These are phyloP conservation scores for Tolypocladium tropicale DNA, from an alignment of 2,329 filamentous ascomycete genomes.

Conservation along the genomic window DNA sequence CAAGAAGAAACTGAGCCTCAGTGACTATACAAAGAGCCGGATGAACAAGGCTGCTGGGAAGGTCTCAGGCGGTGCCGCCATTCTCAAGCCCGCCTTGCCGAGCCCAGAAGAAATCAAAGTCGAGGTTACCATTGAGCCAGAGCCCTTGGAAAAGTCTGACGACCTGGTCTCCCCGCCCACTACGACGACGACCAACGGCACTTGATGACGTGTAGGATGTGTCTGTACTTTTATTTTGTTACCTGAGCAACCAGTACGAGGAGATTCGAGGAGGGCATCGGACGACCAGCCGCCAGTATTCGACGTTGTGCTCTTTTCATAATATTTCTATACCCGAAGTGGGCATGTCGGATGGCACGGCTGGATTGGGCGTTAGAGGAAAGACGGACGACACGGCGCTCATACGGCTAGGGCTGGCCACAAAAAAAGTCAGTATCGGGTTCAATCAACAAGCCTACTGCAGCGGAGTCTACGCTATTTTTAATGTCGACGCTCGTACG, in stretches of 20 bases:
- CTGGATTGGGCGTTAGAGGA: neutral
- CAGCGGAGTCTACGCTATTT: neutral
- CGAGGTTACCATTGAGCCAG: conserved; percentile 21
- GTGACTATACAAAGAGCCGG: conserved; percentile 52
- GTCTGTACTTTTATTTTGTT: conserved; percentile 9
- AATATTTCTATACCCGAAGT: neutral
- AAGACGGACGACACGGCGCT: neutral
- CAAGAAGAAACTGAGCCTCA: conserved; percentile 58
- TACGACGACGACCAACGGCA: conserved; percentile 15
- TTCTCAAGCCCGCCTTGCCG: conserved; percentile 22
- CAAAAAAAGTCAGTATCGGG: neutral
- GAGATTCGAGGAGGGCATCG: neutral
- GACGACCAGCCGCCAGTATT: neutral
- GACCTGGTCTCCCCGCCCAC: conserved; percentile 12
- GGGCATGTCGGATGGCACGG: neutral
- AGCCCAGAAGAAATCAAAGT: conserved; percentile 26
- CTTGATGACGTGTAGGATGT: conserved; percentile 13
- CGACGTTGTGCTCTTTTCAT: neutral
- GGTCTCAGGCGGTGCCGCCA: conserved; percentile 13
- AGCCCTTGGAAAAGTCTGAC: conserved; percentile 16
- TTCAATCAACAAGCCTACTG: neutral
- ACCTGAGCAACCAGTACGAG: neutral
- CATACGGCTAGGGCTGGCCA: neutral
- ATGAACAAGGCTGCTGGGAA: conserved; percentile 42
- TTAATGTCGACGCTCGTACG: neutral